Percentiles rank a stretch among this genome's conserved stretches.
Evolutionary conservation across 768 basidiomycete genomes (phyloP).

Genomic region (Mycena kentingensis): DNA sequence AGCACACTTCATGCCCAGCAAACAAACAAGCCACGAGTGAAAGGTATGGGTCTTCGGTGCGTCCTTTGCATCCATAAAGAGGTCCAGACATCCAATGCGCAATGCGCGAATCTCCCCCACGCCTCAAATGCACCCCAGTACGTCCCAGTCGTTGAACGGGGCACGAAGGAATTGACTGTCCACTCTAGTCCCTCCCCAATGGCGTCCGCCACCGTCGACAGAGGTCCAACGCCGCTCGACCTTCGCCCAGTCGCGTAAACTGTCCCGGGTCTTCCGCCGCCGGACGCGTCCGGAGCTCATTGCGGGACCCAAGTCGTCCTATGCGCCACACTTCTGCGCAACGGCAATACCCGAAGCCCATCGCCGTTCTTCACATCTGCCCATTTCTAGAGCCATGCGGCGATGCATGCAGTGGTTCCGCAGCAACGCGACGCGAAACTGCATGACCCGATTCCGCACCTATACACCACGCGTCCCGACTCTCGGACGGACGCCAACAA

Average conservation of each 20-base stretch:
- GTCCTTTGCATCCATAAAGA: too few relatives aligned
- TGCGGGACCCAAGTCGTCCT: conserved; percentile 66
- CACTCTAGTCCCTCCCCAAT: conserved; percentile 61
- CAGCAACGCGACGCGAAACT: conserved; percentile 32
- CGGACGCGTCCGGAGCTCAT: conserved; percentile 69
- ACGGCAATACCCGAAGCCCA: conserved; percentile 47
- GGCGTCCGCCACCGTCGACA: conserved; percentile 42
- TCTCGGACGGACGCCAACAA: conserved; percentile 31
- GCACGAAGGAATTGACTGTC: conserved; percentile 66
- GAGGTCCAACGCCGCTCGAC: conserved; percentile 51
- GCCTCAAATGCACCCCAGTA: conserved; percentile 37
- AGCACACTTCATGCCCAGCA: too few relatives aligned
- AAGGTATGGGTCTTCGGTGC: too few relatives aligned
- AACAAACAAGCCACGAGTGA: too few relatives aligned
- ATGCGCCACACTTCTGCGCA: conserved; percentile 47
- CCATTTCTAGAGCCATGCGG: conserved; percentile 22
- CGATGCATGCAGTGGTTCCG: conserved; percentile 38
- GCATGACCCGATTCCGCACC: conserved; percentile 28
- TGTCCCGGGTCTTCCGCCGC: conserved; percentile 55
- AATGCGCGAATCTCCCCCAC: too few relatives aligned
- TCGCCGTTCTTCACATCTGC: conserved; percentile 25
- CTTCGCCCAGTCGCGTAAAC: conserved; percentile 52
- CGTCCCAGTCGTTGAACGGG: conserved; percentile 78
- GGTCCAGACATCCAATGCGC: too few relatives aligned
- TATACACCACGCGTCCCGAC: conserved; percentile 23